Base-by-base conservation (phyloP, 2,329 filamentous ascomycete genomes). In the Metarhizium anisopliae region DNA sequence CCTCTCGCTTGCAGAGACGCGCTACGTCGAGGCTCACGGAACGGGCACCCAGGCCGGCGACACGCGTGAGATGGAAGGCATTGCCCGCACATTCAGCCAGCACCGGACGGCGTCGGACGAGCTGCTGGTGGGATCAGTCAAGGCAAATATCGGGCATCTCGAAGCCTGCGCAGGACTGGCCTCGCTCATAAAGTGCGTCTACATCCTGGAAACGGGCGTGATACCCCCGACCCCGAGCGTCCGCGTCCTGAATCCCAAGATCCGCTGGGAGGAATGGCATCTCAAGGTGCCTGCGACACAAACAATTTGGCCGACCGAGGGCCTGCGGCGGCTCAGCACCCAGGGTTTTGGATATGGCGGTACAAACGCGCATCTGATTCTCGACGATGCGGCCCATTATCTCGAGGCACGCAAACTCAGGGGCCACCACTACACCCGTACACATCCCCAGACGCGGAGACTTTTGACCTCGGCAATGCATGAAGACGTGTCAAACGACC, bases 1-100 rank as follows among this genome's bases (percentile, higher is more conserved):
- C 2, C 35, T 55, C 6, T 45, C 54, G 30, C 29, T 63, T 0
- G 14, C 35, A 0, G 56, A 68, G 1, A 67, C 68, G 0, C 52
- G 59, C 1, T 72, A 66, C 51, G 63, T 75, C n/a, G 73, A 75
- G 56, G 68, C 69, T 6, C 71, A 71, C 56, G 74, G 76, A 0
- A 79, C 75, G 0, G 75, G 67, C 38, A 68, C 66, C 2, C 25
- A 60, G 13, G 62, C 61, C 6, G 65, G 68, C 4, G 64, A 68
- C 18, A 64, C 67, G 1, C 60, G 65, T 8, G 68, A 70, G 56
- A 55, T 59, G 10, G 50, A 52, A 4, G 63, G 59, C n/a, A 61
- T 66, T 20, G 59, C 55, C 3, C 45, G 50, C 6, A 56, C 59
- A 13, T 60, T 66, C 45, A 35, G 52, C 3, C 40, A 51, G 11